A percentile compares a stretch with the other conserved stretches of the same genome.
Evolutionary conservation across 31 red algal genomes (phyloP).

Genomic region (Endocladia muricata): DNA sequence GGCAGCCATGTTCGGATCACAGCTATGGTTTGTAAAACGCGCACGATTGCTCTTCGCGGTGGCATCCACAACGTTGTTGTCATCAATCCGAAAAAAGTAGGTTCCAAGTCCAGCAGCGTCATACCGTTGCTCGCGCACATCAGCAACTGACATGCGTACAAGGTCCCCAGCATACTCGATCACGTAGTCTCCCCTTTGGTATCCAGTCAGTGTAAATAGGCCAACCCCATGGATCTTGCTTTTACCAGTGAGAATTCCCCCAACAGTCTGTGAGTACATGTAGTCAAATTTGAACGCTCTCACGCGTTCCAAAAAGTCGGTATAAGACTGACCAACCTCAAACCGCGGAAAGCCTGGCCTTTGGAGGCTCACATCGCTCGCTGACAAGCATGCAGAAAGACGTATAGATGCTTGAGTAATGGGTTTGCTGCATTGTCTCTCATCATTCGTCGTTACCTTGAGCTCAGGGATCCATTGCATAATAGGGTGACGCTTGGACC

Average conservation of each 20-base stretch:
- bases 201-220: constrained; percentile 69
- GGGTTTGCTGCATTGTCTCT: background rate
- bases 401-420: background rate
- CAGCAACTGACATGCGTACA: constrained; percentile 76
- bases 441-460: background rate
- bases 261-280: constrained; percentile 24
- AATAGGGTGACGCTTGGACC: constrained; percentile 33
- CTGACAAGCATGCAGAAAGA: background rate
- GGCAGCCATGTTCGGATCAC: constrained; percentile 78
- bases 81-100: constrained; percentile 88
- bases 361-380: background rate
- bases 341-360: background rate
- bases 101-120: constrained; percentile 75
- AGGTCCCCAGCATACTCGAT: constrained; percentile 95
- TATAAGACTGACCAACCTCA: background rate
- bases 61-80: constrained; percentile 85
- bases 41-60: constrained; percentile 88
- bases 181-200: constrained; percentile 67
- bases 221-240: constrained; percentile 91
- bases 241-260: constrained; percentile 57
- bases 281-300: constrained; percentile 36
- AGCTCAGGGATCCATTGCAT: constrained; percentile 32
- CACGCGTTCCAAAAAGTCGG: background rate
- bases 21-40: constrained; percentile 93
- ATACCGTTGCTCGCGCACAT: constrained; percentile 79